phyloP scores from a whole-genome alignment of 306 rosid species.

The Prunus mongolica region DNA sequence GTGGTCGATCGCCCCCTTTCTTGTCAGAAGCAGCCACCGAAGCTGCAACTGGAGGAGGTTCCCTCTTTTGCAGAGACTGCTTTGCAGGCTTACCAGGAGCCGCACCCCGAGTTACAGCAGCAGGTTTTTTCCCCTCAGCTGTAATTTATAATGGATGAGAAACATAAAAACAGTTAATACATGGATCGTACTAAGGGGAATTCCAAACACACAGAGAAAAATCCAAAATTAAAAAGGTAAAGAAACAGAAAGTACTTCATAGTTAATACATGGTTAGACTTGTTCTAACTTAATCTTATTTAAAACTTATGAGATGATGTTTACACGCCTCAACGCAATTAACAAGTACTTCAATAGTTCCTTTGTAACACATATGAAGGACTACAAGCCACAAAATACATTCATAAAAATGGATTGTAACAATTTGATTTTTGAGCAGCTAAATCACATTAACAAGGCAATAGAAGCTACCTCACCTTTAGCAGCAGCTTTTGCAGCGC shows the following conservation, averaged over 20 bases:
- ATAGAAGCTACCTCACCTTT: constrained; percentile 36
- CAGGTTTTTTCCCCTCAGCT: constrained; percentile 45
- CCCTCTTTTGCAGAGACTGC: constrained; percentile 55
- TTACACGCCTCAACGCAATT: background rate
- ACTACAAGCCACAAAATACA: background rate
- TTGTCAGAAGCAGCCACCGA: constrained; percentile 46
- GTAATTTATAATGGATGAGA: constrained; percentile 21
- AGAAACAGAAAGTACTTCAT: background rate
- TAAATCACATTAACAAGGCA: constrained; percentile 7
- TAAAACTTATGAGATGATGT: background rate
- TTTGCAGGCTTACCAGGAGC: constrained; percentile 40
- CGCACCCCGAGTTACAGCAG: constrained; percentile 35
- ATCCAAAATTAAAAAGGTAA: background rate
- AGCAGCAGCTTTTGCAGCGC: constrained; percentile 70
- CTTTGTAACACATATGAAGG: background rate
- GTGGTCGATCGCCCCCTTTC: constrained; percentile 53
- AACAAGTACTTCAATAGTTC: background rate
- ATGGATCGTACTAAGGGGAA: background rate
- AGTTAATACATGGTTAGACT: background rate
- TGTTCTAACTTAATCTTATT: background rate
- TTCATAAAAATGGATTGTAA: background rate
- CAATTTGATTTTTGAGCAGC: background rate
- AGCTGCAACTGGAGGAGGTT: constrained; percentile 30
- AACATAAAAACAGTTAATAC: constrained; percentile 16
- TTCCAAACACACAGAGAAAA: background rate